These are phyloP conservation scores for Fusarium robinianum DNA, from an alignment of 2,329 filamentous ascomycete genomes.

Conservation along the genomic window DNA sequence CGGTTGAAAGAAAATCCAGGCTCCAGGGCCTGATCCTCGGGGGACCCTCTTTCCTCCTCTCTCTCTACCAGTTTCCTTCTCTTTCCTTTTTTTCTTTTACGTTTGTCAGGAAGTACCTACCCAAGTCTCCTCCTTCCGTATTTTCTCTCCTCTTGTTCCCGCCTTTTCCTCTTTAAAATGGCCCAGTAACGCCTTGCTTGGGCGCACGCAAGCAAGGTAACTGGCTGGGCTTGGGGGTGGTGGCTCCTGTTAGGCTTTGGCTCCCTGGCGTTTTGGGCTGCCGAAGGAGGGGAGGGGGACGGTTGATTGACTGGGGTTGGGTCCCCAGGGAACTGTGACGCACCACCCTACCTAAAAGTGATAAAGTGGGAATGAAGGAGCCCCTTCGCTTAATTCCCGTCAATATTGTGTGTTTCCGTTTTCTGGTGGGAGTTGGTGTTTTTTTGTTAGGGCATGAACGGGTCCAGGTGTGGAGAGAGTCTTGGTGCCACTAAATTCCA, in stretches of 20 bases:
- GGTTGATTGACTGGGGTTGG: slow-evolving; percentile 19
- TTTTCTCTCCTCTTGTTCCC: background rate
- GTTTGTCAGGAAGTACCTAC: no score
- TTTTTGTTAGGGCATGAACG: slow-evolving; percentile 31
- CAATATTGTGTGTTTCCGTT: slow-evolving; percentile 25
- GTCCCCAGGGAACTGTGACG: slow-evolving; percentile 28
- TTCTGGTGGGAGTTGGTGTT: slow-evolving; percentile 25
- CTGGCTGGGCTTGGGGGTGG: no score
- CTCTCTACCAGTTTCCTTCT: background rate
- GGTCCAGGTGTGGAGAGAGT: slow-evolving; percentile 9
- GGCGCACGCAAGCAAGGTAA: no score
- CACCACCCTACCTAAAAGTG: no score
- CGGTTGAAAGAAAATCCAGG: slow-evolving; percentile 30
- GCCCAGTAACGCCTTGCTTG: no score
- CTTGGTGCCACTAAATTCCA: no score
- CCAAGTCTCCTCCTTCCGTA: background rate
- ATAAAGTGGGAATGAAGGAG: no score
- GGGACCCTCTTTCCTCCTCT: slow-evolving; percentile 4
- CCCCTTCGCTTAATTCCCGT: slow-evolving; percentile 30
- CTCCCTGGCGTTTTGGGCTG: slow-evolving; percentile 6
- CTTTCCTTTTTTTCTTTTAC: background rate
- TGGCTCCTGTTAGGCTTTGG: no score
- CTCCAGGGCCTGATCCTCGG: no score
- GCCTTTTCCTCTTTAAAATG: slow-evolving; percentile 7
- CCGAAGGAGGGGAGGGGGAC: no score